Conservation (phyloP, 371 early-diverging fungal species). For the Mucor plumbeus region DNA sequence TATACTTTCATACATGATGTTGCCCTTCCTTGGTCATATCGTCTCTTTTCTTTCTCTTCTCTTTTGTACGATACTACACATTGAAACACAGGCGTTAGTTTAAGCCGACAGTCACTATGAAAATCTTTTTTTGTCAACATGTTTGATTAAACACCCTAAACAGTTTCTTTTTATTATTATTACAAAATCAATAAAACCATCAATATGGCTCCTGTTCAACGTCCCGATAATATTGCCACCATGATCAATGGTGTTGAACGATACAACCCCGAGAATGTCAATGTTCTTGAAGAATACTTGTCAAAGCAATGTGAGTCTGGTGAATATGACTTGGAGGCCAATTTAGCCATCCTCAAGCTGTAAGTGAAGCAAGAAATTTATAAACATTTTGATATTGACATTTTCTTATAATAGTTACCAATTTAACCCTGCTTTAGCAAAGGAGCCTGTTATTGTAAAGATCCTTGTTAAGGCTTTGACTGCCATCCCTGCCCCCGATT, state of each 20-base stretch:
- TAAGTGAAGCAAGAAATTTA: constrained; percentile 40
- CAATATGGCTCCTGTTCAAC: constrained; percentile 37
- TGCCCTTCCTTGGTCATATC: too few species aligned
- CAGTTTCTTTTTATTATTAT: not conserved
- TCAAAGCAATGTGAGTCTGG: constrained; percentile 75
- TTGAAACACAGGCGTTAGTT: not conserved
- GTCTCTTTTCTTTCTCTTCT: too few species aligned
- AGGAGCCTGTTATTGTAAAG: constrained; percentile 71
- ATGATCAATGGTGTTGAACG: constrained; percentile 82
- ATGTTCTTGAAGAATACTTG: constrained; percentile 83
- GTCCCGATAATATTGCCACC: constrained; percentile 78
- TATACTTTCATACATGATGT: too few species aligned
- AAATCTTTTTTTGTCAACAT: constrained; percentile 2
- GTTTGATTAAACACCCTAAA: not conserved
- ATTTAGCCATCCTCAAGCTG: constrained; percentile 90
- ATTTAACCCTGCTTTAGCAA: constrained; percentile 83
- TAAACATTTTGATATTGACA: not conserved
- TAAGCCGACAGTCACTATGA: constrained; percentile 5
- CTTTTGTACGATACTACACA: not conserved
- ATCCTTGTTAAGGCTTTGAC: constrained; percentile 86
- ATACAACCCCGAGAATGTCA: constrained; percentile 89
- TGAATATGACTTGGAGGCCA: constrained; percentile 88
- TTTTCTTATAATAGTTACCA: constrained; percentile 68
- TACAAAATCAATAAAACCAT: not conserved
- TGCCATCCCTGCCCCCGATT: constrained; percentile 86